These are phyloP conservation scores for Dendrocalamus sinicus DNA, from an alignment of 176 grass and related monocot genomes.

Conservation along the genomic window DNA sequence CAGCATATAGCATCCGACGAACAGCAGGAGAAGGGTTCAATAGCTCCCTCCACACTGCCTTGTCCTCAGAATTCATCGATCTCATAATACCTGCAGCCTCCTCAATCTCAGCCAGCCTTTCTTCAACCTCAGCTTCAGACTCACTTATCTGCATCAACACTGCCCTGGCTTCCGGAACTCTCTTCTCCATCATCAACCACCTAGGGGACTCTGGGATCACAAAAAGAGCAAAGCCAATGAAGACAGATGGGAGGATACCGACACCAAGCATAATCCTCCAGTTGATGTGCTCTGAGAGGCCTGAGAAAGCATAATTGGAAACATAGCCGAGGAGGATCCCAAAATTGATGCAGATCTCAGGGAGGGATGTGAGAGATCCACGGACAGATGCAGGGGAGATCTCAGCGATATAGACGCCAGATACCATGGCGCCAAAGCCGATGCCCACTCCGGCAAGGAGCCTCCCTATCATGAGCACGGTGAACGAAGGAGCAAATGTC, in stretches of 20 bases:
- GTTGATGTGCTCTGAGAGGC: slow-evolving; percentile 78
- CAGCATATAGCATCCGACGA: slow-evolving; percentile 69
- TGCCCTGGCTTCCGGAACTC: slow-evolving; percentile 64
- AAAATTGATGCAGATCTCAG: slow-evolving; percentile 90
- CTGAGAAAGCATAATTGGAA: slow-evolving; percentile 89
- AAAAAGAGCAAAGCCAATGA: slow-evolving; percentile 81
- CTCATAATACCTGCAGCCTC: slow-evolving; percentile 65
- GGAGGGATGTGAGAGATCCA: slow-evolving; percentile 87
- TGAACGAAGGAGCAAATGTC: slow-evolving; percentile 90
- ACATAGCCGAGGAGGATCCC: slow-evolving; percentile 92
- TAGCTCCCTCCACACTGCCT: slow-evolving; percentile 82
- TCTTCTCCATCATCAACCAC: slow-evolving; percentile 90
- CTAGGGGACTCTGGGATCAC: slow-evolving; percentile 90
- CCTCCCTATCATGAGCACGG: slow-evolving; percentile 75
- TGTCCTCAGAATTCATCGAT: slow-evolving; percentile 55
- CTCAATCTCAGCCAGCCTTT: slow-evolving; percentile 78
- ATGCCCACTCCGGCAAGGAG: slow-evolving; percentile 84
- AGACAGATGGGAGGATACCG: slow-evolving; percentile 78
- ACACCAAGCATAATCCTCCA: slow-evolving; percentile 98
- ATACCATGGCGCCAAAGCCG: slow-evolving; percentile 91
- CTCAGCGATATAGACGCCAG: slow-evolving; percentile 93
- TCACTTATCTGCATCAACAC: slow-evolving; percentile 77
- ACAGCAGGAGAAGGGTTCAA: slow-evolving; percentile 73
- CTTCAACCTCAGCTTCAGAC: slow-evolving; percentile 69
- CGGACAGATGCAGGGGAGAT: slow-evolving; percentile 73